Conservation (phyloP, 768 basidiomycete genomes). For the Russula olivacea region DNA sequence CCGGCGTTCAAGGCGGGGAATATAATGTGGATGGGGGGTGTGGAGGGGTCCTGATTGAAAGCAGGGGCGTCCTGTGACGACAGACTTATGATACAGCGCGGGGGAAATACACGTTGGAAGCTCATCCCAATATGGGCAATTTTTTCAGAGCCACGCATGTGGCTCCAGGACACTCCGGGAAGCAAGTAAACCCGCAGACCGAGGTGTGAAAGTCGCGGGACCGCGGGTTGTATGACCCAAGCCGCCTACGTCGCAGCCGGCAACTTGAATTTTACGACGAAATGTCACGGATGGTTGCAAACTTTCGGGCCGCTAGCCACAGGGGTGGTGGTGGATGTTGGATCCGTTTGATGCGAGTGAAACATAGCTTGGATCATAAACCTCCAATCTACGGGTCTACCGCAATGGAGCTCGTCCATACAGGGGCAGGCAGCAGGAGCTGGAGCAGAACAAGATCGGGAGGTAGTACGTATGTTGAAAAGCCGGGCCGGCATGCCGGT, state of each 20-base stretch:
- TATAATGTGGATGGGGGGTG: not conserved
- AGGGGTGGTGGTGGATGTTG: not conserved
- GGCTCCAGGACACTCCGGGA: not conserved
- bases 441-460: not conserved
- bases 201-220: not conserved
- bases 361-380: not conserved
- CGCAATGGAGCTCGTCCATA: not conserved
- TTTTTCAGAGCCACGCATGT: not conserved
- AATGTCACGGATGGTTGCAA: not conserved
- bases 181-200: not conserved
- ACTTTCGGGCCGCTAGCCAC: not conserved
- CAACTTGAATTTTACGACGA: not conserved
- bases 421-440: not conserved
- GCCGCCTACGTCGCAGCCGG: not conserved
- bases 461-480: not conserved
- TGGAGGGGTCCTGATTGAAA: slow-evolving; percentile 4
- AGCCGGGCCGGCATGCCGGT: slow-evolving; percentile 5
- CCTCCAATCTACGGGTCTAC: not conserved
- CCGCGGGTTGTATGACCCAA: not conserved
- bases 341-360: no score
- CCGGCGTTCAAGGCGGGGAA: slow-evolving; percentile 9
- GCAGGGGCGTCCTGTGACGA: not conserved
- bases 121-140: not conserved
- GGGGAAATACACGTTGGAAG: slow-evolving; percentile 2
- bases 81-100: not conserved